A percentile compares a stretch with the other conserved stretches of the same genome.
These are phyloP conservation scores for Heliamphora exappendiculata DNA, from an alignment of 148 eudicot genomes.

Conservation along the genomic window DNA sequence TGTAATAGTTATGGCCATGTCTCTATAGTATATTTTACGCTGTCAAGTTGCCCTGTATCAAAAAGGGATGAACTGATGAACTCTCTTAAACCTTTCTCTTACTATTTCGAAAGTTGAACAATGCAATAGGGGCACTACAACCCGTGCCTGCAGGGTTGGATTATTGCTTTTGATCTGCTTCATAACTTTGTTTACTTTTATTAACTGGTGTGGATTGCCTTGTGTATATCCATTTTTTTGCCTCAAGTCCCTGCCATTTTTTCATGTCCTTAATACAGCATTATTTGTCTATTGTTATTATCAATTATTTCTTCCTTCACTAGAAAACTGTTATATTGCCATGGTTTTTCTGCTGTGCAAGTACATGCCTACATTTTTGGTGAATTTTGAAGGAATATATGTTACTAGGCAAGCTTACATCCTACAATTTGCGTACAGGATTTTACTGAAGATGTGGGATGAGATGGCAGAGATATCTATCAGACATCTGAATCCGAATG, in stretches of 20 bases:
- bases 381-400: background rate
- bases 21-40: background rate
- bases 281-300: background rate
- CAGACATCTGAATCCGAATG: constrained; percentile 52
- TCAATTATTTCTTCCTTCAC: background rate
- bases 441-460: constrained; percentile 47
- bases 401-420: background rate
- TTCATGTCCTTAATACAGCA: background rate
- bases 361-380: background rate
- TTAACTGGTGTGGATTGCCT: background rate
- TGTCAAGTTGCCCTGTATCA: no score
- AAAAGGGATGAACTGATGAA: background rate
- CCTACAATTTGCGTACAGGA: constrained; percentile 31
- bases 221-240: background rate
- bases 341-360: background rate
- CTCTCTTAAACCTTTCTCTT: background rate
- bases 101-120: background rate
- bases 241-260: background rate
- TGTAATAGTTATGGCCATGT: background rate
- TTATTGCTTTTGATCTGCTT: background rate
- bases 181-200: background rate
- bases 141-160: background rate
- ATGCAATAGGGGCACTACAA: background rate
- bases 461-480: constrained; percentile 52
- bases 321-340: background rate